Conservation (phyloP, 805 yeast genomes). For the Barnettozyma pratensis region DNA sequence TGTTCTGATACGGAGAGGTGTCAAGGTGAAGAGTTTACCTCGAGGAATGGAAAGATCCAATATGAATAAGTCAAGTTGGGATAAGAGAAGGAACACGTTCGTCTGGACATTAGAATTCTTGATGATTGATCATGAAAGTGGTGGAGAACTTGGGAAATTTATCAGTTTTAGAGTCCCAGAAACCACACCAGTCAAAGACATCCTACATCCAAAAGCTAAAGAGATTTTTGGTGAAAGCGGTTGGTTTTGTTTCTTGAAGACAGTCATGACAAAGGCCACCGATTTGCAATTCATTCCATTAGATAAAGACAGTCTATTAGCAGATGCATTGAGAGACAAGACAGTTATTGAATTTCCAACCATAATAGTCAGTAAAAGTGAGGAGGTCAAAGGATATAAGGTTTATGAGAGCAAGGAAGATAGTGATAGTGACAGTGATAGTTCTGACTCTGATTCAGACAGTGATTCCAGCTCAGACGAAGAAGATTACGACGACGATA, state of each 20-base stretch:
- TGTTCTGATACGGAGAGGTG: constrained; percentile 53
- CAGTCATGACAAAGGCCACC: constrained; percentile 25
- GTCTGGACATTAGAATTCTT: constrained; percentile 83
- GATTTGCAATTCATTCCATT: constrained; percentile 36
- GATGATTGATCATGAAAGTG: constrained; percentile 29
- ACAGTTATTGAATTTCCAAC: constrained; percentile 79
- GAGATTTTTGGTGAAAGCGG: constrained; percentile 16
- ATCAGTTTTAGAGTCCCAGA: constrained; percentile 33
- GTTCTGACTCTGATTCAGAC: constrained; percentile 12
- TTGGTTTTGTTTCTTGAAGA: constrained; percentile 25
- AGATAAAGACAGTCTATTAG: constrained; percentile 32
- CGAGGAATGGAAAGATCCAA: constrained; percentile 67
- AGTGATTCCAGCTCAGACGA: constrained; percentile 16
- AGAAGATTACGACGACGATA: constrained; percentile 14
- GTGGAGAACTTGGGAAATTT: constrained; percentile 28
- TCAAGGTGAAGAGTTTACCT: constrained; percentile 57
- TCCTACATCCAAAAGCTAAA: constrained; percentile 26
- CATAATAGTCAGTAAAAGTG: constrained; percentile 37
- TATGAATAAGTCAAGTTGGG: constrained; percentile 65
- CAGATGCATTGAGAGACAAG: constrained; percentile 46
- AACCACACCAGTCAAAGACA: constrained; percentile 24
- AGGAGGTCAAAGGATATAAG: constrained; percentile 25
- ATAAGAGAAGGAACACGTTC: constrained; percentile 52
- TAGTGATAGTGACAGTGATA: constrained; percentile 3
- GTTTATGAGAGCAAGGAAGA: constrained; percentile 9